Conservation (phyloP, 176 grass and related monocot genomes). For the Juncus effusus region DNA sequence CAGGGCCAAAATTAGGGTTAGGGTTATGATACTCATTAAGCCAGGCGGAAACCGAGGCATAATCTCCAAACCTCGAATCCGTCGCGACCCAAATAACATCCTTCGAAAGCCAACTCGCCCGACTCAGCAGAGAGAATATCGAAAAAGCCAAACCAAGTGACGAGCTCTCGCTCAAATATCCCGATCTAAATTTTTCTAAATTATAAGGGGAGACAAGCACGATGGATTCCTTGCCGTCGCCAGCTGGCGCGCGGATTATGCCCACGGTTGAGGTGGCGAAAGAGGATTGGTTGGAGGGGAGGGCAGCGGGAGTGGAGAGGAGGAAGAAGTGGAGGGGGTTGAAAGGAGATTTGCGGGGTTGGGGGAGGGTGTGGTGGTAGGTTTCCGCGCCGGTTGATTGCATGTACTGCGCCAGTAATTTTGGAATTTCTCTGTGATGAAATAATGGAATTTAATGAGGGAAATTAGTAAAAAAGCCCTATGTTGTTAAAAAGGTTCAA, state of each 20-base stretch:
- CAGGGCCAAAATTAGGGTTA: neutral
- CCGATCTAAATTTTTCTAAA: constrained; percentile 43
- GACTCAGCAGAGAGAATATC: constrained; percentile 74
- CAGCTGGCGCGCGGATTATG: constrained; percentile 78
- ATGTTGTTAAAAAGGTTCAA: too few species aligned
- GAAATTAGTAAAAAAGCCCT: too few species aligned
- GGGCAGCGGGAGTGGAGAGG: constrained; percentile 16
- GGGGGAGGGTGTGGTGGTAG: constrained; percentile 67
- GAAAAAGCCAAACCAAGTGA: constrained; percentile 83
- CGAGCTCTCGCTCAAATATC: too few species aligned
- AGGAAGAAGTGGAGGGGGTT: constrained; percentile 8
- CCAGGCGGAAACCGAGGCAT: constrained; percentile 72
- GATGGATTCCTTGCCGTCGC: constrained; percentile 37
- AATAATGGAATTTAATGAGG: too few species aligned
- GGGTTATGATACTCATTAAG: neutral
- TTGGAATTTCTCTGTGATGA: too few species aligned
- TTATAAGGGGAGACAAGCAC: constrained; percentile 77
- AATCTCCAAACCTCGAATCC: constrained; percentile 83
- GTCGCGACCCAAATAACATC: constrained; percentile 32
- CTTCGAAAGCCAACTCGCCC: too few species aligned
- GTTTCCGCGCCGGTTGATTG: constrained; percentile 39
- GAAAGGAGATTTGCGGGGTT: constrained; percentile 37
- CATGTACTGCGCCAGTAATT: constrained; percentile 26
- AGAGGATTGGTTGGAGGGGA: neutral
- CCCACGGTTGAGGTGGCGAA: constrained; percentile 66